phyloP scores from a whole-genome alignment of 805 yeast species.

The Kurtzmaniella cleridarum region DNA sequence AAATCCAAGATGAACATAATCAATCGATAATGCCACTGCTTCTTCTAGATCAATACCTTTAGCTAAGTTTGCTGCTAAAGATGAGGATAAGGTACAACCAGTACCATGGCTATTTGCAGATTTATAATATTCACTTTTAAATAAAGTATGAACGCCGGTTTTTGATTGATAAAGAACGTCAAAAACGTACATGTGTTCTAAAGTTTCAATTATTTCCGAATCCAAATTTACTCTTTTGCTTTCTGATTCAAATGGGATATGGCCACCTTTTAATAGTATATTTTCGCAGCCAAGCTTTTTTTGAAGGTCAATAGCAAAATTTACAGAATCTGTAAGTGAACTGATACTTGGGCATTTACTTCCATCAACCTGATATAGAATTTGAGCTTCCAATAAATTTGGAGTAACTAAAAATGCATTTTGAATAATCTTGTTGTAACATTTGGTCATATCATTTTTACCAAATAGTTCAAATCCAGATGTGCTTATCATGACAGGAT shows the following conservation, averaged over 20 bases:
- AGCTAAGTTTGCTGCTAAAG: slow-evolving; percentile 74
- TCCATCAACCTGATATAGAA: slow-evolving; percentile 26
- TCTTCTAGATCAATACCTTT: slow-evolving; percentile 39
- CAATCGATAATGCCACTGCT: slow-evolving; percentile 53
- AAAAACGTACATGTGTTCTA: slow-evolving; percentile 26
- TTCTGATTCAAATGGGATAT: slow-evolving; percentile 41
- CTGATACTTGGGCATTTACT: slow-evolving; percentile 9
- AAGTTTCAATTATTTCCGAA: neutral
- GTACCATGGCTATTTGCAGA: slow-evolving; percentile 77
- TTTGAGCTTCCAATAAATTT: slow-evolving; percentile 60
- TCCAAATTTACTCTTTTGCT: slow-evolving; percentile 3
- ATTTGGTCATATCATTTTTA: slow-evolving; percentile 37
- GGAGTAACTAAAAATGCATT: slow-evolving; percentile 67
- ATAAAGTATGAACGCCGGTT: slow-evolving; percentile 32
- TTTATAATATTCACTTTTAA: slow-evolving; percentile 39
- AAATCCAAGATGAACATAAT: slow-evolving; percentile 65
- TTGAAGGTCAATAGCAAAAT: slow-evolving; percentile 21
- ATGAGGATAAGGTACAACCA: slow-evolving; percentile 81
- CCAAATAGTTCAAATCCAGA: slow-evolving; percentile 62
- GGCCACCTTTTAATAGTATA: slow-evolving; percentile 79
- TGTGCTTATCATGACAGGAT: slow-evolving; percentile 82
- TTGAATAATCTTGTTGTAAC: slow-evolving; percentile 42
- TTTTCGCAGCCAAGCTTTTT: slow-evolving; percentile 36
- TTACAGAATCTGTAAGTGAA: slow-evolving; percentile 29
- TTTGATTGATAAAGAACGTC: slow-evolving; percentile 51